Conservation (phyloP, 805 yeast genomes). For the Zygosaccharomyces pseudorouxii region DNA sequence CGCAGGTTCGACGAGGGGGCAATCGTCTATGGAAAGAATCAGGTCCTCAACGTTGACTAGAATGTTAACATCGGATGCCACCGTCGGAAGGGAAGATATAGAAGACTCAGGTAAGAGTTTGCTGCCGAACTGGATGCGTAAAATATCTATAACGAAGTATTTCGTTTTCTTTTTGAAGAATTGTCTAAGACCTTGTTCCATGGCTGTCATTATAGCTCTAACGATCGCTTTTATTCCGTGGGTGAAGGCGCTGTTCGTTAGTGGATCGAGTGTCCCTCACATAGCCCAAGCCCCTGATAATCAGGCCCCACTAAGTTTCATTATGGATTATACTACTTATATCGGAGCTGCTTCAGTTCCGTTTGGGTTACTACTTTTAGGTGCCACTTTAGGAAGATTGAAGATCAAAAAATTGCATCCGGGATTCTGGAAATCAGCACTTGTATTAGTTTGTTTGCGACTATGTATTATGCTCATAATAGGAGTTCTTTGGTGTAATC, state of each 20-base stretch:
- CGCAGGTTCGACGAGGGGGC: not conserved
- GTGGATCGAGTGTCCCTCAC: conserved; percentile 38
- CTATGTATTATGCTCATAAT: conserved; percentile 74
- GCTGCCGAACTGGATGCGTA: conserved; percentile 27
- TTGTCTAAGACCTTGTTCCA: conserved; percentile 66
- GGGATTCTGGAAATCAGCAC: conserved; percentile 65
- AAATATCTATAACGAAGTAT: conserved; percentile 28
- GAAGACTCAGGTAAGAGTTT: conserved; percentile 28
- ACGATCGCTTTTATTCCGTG: conserved; percentile 83
- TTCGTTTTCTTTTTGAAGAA: conserved; percentile 43
- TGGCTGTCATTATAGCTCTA: conserved; percentile 62
- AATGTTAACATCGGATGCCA: conserved; percentile 35
- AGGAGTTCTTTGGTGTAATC: conserved; percentile 63
- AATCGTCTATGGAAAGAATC: conserved; percentile 15
- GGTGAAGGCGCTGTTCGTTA: conserved; percentile 67
- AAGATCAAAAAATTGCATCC: conserved; percentile 54
- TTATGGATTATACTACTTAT: conserved; percentile 76
- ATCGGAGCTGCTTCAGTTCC: conserved; percentile 90
- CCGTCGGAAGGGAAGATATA: conserved; percentile 30
- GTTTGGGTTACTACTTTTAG: conserved; percentile 74
- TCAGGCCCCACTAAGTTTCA: conserved; percentile 76
- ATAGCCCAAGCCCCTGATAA: conserved; percentile 81
- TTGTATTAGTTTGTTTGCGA: conserved; percentile 52
- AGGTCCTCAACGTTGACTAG: conserved; percentile 29
- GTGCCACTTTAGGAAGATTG: conserved; percentile 83